Conservation (phyloP, 768 basidiomycete genomes). For the Lactifluus volemus region DNA sequence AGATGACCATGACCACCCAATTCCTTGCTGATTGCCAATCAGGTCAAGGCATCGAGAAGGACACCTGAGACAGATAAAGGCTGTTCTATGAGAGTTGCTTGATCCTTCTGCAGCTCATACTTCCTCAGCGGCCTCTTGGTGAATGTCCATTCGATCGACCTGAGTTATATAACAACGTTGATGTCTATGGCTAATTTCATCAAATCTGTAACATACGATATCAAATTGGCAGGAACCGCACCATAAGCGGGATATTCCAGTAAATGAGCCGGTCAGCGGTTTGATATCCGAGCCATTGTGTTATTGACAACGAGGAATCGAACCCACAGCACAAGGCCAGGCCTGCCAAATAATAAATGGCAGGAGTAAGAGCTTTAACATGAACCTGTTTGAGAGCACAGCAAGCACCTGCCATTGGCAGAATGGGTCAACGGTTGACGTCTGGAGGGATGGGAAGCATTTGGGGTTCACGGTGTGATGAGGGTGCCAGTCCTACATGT, state of each 20-base stretch:
- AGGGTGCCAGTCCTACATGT: background rate
- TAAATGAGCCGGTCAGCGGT: background rate
- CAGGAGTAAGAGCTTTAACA: background rate
- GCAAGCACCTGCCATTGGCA: background rate
- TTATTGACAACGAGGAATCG: background rate
- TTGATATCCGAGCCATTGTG: background rate
- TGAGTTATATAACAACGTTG: background rate
- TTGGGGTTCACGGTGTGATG: background rate
- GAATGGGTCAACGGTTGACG: background rate
- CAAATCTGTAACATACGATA: background rate
- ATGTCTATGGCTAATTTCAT: background rate
- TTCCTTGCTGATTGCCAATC: constrained; percentile 7
- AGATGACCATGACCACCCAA: constrained; percentile 15
- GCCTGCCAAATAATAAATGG: constrained; percentile 1
- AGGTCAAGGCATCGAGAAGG: constrained; percentile 13
- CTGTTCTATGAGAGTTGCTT: background rate
- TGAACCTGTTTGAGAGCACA: background rate
- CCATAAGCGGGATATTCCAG: constrained; percentile 1
- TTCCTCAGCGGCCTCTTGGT: background rate
- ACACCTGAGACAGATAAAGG: background rate
- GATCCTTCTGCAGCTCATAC: background rate
- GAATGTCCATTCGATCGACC: constrained; percentile 12
- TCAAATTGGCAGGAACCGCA: background rate
- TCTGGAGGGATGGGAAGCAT: background rate
- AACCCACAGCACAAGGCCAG: background rate